Conservation (phyloP, 768 basidiomycete species). For the Boletus rex-veris region DNA sequence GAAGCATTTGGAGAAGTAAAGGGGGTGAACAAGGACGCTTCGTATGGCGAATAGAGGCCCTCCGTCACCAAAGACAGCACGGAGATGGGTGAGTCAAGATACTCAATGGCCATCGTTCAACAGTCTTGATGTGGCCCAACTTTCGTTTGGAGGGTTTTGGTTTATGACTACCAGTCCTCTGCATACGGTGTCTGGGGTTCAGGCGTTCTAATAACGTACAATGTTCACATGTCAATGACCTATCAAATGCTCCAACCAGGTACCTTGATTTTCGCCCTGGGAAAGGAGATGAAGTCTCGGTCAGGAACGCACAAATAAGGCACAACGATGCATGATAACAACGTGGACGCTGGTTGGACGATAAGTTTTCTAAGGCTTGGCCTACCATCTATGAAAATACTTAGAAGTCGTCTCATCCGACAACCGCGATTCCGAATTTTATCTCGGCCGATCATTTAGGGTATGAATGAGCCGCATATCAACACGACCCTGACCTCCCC, state of each 20-base stretch:
- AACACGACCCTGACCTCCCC: too few species aligned
- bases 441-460: too few species aligned
- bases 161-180: neutral
- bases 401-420: too few species aligned
- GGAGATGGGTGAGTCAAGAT: neutral
- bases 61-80: neutral
- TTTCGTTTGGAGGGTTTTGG: neutral
- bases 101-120: slow-evolving; percentile 2
- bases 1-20: slow-evolving; percentile 6
- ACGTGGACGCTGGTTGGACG: neutral
- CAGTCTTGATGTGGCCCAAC: neutral
- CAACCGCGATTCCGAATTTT: too few species aligned
- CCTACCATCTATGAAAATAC: neutral
- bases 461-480: too few species aligned
- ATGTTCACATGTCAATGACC: neutral
- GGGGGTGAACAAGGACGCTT: slow-evolving; percentile 9
- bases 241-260: too few species aligned
- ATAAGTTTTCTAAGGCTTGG: neutral
- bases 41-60: slow-evolving; percentile 5
- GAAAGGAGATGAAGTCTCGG: too few species aligned
- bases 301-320: neutral
- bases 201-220: neutral
- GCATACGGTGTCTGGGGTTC: slow-evolving; percentile 1
- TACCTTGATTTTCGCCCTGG: too few species aligned
- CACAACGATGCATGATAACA: neutral